A percentile compares a stretch with the other conserved stretches of the same genome.
Evolutionary conservation across 805 yeast species (phyloP).

Genomic region (Cyberlindnera veronae): DNA sequence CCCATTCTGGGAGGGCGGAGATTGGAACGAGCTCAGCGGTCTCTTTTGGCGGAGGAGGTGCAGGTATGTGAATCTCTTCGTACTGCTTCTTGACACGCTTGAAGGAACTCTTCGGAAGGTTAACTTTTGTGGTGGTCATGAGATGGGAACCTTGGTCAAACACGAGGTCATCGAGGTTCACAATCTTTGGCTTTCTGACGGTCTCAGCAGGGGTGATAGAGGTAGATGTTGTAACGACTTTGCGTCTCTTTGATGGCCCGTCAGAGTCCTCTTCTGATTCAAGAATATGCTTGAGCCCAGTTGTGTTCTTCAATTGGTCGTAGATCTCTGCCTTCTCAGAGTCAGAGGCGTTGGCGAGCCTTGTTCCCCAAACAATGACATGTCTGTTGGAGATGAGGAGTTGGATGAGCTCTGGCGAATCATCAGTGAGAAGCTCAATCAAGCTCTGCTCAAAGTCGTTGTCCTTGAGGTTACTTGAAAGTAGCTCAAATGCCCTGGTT

Average conservation of each 20-base stretch:
- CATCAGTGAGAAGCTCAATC: slow-evolving; percentile 48
- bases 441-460: slow-evolving; percentile 53
- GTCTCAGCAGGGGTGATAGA: neutral
- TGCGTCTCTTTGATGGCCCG: slow-evolving; percentile 27
- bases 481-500: slow-evolving; percentile 34
- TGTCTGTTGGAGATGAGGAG: slow-evolving; percentile 47
- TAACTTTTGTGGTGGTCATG: slow-evolving; percentile 61
- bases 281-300: slow-evolving; percentile 40
- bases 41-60: slow-evolving; percentile 55
- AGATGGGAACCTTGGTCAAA: slow-evolving; percentile 75
- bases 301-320: slow-evolving; percentile 41
- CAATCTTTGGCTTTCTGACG: slow-evolving; percentile 42
- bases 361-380: slow-evolving; percentile 52
- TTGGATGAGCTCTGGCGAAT: slow-evolving; percentile 47
- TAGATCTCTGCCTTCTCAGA: slow-evolving; percentile 35
- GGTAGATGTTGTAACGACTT: slow-evolving; percentile 10
- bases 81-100: slow-evolving; percentile 69
- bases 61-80: slow-evolving; percentile 91
- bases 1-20: slow-evolving; percentile 75
- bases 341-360: slow-evolving; percentile 37
- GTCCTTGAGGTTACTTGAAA: slow-evolving; percentile 36
- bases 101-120: slow-evolving; percentile 80
- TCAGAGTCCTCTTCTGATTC: slow-evolving; percentile 22
- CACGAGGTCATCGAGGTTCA: slow-evolving; percentile 60
- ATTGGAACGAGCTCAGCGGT: slow-evolving; percentile 49